phyloP scores from a whole-genome alignment of 1,284 basidiomycete genomes.

The Butyriboletus appendiculatus region DNA sequence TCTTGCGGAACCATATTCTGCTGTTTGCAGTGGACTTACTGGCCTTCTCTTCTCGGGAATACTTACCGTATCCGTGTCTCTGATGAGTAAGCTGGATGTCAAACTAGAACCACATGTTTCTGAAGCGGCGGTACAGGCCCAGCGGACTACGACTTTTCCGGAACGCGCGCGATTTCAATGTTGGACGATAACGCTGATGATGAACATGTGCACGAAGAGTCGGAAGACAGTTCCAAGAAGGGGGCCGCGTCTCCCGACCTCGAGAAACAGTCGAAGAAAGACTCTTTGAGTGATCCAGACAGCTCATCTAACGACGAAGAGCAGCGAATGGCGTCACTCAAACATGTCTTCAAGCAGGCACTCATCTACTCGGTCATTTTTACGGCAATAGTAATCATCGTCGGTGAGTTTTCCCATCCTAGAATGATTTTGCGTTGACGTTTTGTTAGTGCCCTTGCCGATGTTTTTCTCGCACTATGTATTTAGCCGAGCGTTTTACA shows the following conservation, averaged over 20 bases:
- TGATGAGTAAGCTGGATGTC: slow-evolving; percentile 39
- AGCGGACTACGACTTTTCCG: slow-evolving; percentile 49
- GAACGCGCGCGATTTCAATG: slow-evolving; percentile 43
- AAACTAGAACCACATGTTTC: background rate
- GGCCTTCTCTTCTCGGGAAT: slow-evolving; percentile 47
- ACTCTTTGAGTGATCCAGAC: slow-evolving; percentile 10
- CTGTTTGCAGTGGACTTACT: slow-evolving; percentile 48
- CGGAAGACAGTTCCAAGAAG: background rate
- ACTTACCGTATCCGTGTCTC: slow-evolving; percentile 43
- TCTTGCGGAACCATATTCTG: slow-evolving; percentile 48
- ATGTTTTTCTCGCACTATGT: slow-evolving; percentile 56
- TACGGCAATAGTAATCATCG: slow-evolving; percentile 41
- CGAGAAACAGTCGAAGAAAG: slow-evolving; percentile 15
- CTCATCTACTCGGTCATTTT: slow-evolving; percentile 43
- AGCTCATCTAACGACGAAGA: slow-evolving; percentile 14
- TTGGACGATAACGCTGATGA: slow-evolving; percentile 25
- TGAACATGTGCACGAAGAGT: background rate
- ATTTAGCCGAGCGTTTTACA: slow-evolving; percentile 49
- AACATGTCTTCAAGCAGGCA: slow-evolving; percentile 42
- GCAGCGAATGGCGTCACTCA: slow-evolving; percentile 26
- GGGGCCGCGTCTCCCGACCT: slow-evolving; percentile 5
- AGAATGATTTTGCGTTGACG: background rate
- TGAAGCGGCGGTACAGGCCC: slow-evolving; percentile 34
- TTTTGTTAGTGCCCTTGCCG: slow-evolving; percentile 45
- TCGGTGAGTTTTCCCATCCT: slow-evolving; percentile 34